Evolutionary conservation across 257 asterid genomes (phyloP).

Genomic region (Cinchona pubescens): DNA sequence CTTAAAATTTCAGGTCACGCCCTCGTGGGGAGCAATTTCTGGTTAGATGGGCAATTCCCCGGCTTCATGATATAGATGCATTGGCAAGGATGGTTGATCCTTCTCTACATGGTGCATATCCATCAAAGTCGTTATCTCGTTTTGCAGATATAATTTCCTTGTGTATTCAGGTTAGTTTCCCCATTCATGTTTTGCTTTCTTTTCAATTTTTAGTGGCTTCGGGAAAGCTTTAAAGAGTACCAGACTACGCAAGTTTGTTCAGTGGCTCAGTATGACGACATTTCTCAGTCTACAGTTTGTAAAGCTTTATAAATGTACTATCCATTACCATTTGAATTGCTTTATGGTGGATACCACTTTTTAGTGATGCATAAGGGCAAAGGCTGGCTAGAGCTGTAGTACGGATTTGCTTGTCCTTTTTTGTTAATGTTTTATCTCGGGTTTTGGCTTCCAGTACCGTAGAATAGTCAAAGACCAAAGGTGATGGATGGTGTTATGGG

Average conservation of each 20-base stretch:
- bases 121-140: constrained; percentile 78
- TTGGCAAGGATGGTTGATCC: constrained; percentile 91
- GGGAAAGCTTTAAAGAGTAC: neutral
- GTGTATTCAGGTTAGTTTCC: constrained; percentile 67
- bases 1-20: constrained; percentile 44
- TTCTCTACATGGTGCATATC: constrained; percentile 65
- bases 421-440: no score
- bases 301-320: neutral
- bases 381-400: neutral
- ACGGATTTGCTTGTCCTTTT: neutral
- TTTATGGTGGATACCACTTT: neutral
- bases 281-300: neutral
- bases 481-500: neutral
- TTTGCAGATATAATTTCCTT: constrained; percentile 85
- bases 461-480: neutral
- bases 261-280: neutral
- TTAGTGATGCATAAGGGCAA: neutral
- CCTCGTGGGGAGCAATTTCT: constrained; percentile 75
- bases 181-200: neutral
- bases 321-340: neutral
- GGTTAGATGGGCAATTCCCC: constrained; percentile 82
- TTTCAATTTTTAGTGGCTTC: neutral
- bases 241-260: neutral
- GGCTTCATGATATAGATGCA: constrained; percentile 80
- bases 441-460: neutral